Evolutionary conservation across 345 rosid species (phyloP).

Genomic region (Citrus hindsii): DNA sequence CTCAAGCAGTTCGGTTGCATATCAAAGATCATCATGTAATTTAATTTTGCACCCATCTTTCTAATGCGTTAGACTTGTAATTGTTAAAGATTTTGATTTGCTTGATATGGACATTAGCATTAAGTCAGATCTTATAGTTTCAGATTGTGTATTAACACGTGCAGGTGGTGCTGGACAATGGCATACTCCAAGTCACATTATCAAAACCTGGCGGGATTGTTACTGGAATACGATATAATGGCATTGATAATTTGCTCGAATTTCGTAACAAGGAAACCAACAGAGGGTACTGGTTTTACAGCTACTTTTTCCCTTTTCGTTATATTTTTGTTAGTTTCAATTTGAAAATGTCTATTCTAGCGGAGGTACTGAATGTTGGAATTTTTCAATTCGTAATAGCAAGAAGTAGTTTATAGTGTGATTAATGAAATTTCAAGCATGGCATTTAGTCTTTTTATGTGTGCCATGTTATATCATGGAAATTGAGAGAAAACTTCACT

Average conservation of each 20-base stretch:
- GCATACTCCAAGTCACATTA: constrained; percentile 59
- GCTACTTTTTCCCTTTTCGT: not conserved
- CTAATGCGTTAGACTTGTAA: not conserved
- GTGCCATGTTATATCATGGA: not conserved
- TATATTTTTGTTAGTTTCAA: not conserved
- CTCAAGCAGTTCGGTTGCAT: constrained; percentile 49
- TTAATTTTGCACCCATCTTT: not conserved
- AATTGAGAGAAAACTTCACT: not conserved
- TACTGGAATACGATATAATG: constrained; percentile 52
- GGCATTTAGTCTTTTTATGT: not conserved
- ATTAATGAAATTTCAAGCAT: not conserved
- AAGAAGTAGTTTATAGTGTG: not conserved
- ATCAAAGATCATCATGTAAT: constrained; percentile 56
- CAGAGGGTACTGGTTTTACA: constrained; percentile 51
- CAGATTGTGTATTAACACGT: not conserved
- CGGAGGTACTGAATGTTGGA: not conserved
- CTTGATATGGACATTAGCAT: not conserved
- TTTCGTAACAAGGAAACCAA: constrained; percentile 68
- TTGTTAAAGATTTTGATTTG: too few species aligned
- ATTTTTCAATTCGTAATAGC: not conserved
- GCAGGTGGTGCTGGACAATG: constrained; percentile 76
- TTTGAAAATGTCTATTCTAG: not conserved
- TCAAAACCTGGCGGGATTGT: constrained; percentile 74
- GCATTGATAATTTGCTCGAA: constrained; percentile 75
- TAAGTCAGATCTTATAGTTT: not conserved